Evolutionary conservation across 2,329 filamentous ascomycete species (phyloP).

Genomic region (Colletotrichum incanum): DNA sequence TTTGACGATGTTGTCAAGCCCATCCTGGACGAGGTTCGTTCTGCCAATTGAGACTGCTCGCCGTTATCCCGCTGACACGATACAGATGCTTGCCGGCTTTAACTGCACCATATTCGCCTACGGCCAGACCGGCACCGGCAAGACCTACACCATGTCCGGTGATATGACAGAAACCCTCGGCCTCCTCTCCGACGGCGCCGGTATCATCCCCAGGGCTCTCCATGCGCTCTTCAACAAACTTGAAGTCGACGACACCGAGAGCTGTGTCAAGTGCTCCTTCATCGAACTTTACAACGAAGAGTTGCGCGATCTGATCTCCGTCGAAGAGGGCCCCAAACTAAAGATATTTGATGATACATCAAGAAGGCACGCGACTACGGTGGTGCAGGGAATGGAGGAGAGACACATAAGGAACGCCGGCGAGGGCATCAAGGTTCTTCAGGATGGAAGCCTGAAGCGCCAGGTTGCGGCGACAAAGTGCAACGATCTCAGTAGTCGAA

Average conservation of each 20-base stretch:
- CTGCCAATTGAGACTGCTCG: slow-evolving; percentile 16
- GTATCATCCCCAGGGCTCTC: slow-evolving; percentile 93
- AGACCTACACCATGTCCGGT: slow-evolving; percentile 99
- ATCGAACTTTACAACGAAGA: slow-evolving; percentile 99
- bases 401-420: slow-evolving; percentile 88
- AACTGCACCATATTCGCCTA: slow-evolving; percentile 99
- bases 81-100: slow-evolving; percentile 90
- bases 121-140: slow-evolving; percentile 97
- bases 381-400: slow-evolving; percentile 99
- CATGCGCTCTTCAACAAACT: slow-evolving; percentile 90
- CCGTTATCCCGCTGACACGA: slow-evolving; percentile 19
- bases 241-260: slow-evolving; percentile 83
- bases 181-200: slow-evolving; percentile 90
- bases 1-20: slow-evolving; percentile 97
- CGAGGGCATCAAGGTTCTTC: slow-evolving; percentile 90
- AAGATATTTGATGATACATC: slow-evolving; percentile 96
- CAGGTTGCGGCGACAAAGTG: slow-evolving; percentile 99
- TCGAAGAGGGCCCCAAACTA: slow-evolving; percentile 86
- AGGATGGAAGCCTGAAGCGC: slow-evolving; percentile 90
- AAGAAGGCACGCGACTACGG: slow-evolving; percentile 85
- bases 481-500: slow-evolving; percentile 97
- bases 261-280: slow-evolving; percentile 96
- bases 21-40: slow-evolving; percentile 87
- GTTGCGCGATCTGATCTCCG: slow-evolving; percentile 87
- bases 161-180: slow-evolving; percentile 93